Evolutionary conservation across 768 basidiomycete species (phyloP).

Genomic region (Ephemerocybe angulata): DNA sequence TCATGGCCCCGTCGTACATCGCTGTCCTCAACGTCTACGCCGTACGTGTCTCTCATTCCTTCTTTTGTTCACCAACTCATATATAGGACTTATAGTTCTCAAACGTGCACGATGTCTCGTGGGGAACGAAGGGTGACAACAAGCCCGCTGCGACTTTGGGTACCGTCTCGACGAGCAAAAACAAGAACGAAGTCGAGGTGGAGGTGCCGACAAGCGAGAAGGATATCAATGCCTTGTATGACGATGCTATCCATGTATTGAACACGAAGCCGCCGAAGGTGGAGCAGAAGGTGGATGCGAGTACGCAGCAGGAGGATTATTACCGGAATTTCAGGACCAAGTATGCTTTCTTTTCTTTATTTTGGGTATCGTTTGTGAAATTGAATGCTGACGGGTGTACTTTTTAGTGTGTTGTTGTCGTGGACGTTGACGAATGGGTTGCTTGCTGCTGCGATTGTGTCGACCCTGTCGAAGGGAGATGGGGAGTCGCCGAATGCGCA

Average conservation of each 20-base stretch:
- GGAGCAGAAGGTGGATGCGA: conserved; percentile 56
- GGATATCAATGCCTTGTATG: conserved; percentile 87
- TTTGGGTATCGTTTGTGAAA: conserved; percentile 45
- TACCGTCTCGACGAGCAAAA: conserved; percentile 60
- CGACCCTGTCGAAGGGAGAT: no score
- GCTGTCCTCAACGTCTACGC: conserved; percentile 90
- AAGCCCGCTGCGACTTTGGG: conserved; percentile 83
- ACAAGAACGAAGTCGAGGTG: conserved; percentile 84
- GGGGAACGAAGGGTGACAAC: conserved; percentile 96
- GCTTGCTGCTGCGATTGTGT: conserved; percentile 74
- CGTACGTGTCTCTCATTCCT: conserved; percentile 32
- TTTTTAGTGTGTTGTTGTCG: conserved; percentile 17
- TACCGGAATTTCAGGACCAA: conserved; percentile 90
- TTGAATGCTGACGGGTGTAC: conserved; percentile 86
- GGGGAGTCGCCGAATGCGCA: conserved; percentile 36
- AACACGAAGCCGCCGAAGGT: conserved; percentile 73
- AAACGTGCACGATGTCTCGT: conserved; percentile 88
- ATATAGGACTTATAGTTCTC: conserved; percentile 52
- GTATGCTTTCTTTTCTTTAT: conserved; percentile 36
- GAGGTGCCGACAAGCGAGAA: conserved; percentile 81
- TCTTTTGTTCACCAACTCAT: background rate
- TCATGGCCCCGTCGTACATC: conserved; percentile 93
- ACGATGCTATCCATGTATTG: conserved; percentile 84
- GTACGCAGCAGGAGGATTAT: conserved; percentile 78
- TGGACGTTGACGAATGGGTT: conserved; percentile 34